Evolutionary conservation across 805 yeast genomes (phyloP), one percentile per base, ranked within the genome.

Genomic region (Tetrapisispora nanseiensis): DNA sequence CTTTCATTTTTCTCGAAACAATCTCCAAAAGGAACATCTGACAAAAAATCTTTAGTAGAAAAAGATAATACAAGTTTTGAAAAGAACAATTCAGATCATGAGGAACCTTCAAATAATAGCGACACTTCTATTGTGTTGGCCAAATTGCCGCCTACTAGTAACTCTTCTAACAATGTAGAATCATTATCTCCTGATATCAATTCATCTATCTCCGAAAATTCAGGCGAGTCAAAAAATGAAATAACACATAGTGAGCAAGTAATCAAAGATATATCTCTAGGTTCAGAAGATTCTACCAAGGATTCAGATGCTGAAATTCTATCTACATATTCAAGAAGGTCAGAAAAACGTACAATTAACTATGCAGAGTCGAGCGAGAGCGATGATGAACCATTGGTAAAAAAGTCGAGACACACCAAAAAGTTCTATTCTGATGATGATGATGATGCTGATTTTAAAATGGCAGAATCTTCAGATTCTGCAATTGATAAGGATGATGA

Each of bases 401-500:
- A 46, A 2, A 42, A 40, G 10, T 54, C 46, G 30, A 53, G 47
- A 46, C 53, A 40, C 28, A 54, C 37, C 46, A 42, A 40, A 34
- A 35, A 18, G 12, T 55, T 56, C 12, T 33, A 43, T 29, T 45
- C 35, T 39, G 49, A 46, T 23, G 46, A 44, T 22, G 47, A 45
- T 31, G 56, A 52, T 28, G 52, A 47, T 11, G 60, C 50, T 13
- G 71, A 63, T 9, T 56, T 61, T 36, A 44, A 56, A 6, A 63
- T 63, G 4, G 52, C 50, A 12, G 46, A 50, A 15, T 43, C 43
- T 27, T 45, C 39, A 16, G n/a, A 33, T 3, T 44, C 44, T 10
- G 69, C 61, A 4, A 68, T 63, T 9, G 70, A 67, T 13, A 69
- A 66, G 28, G 71, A 69, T 19, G 69, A 56, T 36, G 58, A 62